Conservation (phyloP, 2,329 filamentous ascomycete genomes). For the Ophiostoma pallidulum region DNA sequence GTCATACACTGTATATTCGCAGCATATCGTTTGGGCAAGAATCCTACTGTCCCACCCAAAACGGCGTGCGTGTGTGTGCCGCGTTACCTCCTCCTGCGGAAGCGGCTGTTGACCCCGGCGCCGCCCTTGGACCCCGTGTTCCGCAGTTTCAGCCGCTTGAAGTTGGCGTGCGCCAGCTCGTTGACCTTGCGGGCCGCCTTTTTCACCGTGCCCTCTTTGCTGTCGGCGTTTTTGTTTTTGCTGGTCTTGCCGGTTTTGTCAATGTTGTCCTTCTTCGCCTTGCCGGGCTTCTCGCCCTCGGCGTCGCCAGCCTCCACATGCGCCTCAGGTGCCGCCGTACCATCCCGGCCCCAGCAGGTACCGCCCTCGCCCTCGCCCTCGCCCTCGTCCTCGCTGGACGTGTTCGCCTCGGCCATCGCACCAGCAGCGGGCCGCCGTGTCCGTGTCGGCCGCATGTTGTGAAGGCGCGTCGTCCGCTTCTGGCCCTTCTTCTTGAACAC, state of each 20-base stretch:
- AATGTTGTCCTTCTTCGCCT: conserved; percentile 20
- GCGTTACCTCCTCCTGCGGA: conserved; percentile 42
- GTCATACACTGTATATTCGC: no score
- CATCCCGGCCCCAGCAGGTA: no score
- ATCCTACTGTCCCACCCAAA: no score
- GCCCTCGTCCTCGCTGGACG: conserved; percentile 26
- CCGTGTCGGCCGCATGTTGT: conserved; percentile 52
- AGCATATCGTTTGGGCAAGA: no score
- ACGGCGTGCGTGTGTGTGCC: no score
- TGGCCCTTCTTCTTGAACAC: conserved; percentile 76
- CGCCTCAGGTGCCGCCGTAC: conserved; percentile 33
- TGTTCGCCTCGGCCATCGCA: conserved; percentile 22
- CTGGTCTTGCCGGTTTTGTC: conserved; percentile 16
- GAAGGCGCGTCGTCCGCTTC: conserved; percentile 64
- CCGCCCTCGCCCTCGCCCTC: conserved; percentile 32
- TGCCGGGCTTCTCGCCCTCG: conserved; percentile 24
- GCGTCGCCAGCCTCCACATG: conserved; percentile 23
- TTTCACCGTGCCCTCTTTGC: conserved; percentile 35
- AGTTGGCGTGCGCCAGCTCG: conserved; percentile 56
- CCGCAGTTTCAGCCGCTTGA: conserved; percentile 54
- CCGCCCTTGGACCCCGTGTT: conserved; percentile 55
- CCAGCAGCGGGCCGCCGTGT: conserved; percentile 36
- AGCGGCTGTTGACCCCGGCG: conserved; percentile 46
- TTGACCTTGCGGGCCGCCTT: conserved; percentile 51
- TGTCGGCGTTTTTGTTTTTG: conserved; percentile 9